phyloP scores from a whole-genome alignment of 441 rosid genomes.

The Euphorbia schlechtendalii region DNA sequence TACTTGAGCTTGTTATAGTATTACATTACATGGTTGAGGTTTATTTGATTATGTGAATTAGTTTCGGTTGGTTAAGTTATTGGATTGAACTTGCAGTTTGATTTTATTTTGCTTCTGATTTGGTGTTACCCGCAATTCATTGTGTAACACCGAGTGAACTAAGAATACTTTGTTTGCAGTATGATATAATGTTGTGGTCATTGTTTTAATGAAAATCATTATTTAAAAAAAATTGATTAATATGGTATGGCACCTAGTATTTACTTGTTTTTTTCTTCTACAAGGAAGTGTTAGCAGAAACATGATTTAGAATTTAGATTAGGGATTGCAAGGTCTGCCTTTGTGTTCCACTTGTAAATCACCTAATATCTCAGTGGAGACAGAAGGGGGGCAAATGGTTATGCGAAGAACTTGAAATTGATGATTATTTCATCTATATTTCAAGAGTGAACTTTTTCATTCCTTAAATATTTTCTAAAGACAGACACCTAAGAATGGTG shows the following conservation, averaged over 20 bases:
- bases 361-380: too few species aligned
- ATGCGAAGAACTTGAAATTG: neutral
- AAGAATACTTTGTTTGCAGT: neutral
- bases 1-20: neutral
- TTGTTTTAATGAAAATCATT: neutral
- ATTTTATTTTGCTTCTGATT: neutral
- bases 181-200: neutral
- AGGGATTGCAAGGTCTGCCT: neutral
- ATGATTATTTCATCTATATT: neutral
- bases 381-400: neutral
- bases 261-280: neutral
- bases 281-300: neutral
- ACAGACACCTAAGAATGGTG: neutral
- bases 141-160: neutral
- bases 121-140: neutral
- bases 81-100: constrained; percentile 1
- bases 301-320: neutral
- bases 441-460: neutral
- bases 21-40: neutral
- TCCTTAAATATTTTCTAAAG: neutral
- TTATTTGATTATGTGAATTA: neutral
- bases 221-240: neutral
- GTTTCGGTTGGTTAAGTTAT: neutral
- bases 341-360: too few species aligned
- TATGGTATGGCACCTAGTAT: neutral